Evolutionary conservation across 371 early-diverging fungal genomes (phyloP), one percentile per base, ranked within the genome.

Genomic region (Haplosporangium sp.): DNA sequence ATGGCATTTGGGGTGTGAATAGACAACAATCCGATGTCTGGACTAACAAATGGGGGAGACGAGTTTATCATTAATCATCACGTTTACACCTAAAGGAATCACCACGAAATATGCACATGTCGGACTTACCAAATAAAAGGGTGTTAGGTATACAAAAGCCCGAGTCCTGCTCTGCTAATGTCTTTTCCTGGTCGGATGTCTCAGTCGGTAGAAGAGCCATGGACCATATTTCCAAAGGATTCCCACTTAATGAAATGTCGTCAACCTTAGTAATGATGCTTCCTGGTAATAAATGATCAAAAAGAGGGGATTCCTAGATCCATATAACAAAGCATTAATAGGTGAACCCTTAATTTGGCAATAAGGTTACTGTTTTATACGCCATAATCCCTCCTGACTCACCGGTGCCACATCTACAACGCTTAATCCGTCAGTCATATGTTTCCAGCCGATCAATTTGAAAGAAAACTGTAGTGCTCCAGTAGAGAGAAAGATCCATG

Each of bases 361-460:
- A 13, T 27, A 45, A 11, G 35, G 42, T 45, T 27, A 27, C 27
- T 27, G 27, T 27, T 27, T 27, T 27, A 42, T 8, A 52, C 27
- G 20, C 15, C 45, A 8, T 44, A 52, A 45, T 8, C 1, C 27
- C 7, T 17, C 17, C 20, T 45, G 53, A 27, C 58, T 45, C 82
- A 86, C 87, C 7, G 82, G 42, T 50, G 85, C 83, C 1, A 93
- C 86, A 66, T 86, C 84, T 10, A 93, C 86, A 3, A 93, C 91
- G 55, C 89, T 89, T 5, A 92, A 89, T 17, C 92, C 94, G 15
- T 86, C 81, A 74, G 87, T 84, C 58, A 89, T 65, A 2, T 86
- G 84, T 27, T 83, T 83, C 88, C 91, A 90, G 8, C 89, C 90
- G 15, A 83, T 44, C 19, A 90, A 61, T 38, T 83, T 64, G 47